These are phyloP conservation scores for Plicaturopsis crispa DNA, from an alignment of 768 basidiomycete species.

Conservation along the genomic window DNA sequence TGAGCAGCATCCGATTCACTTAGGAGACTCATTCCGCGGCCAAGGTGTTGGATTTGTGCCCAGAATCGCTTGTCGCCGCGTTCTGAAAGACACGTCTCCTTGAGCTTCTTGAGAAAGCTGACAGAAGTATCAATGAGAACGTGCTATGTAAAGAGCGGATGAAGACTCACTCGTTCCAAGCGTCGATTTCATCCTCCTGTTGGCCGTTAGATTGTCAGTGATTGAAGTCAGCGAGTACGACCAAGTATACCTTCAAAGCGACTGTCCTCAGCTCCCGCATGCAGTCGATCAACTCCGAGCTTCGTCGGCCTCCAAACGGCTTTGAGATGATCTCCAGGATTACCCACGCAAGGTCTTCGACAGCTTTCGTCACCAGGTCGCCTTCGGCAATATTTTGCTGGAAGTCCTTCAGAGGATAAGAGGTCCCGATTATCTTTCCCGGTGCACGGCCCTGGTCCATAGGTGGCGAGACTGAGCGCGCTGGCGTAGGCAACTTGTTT, in stretches of 20 bases:
- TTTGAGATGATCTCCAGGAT: slow-evolving; percentile 61
- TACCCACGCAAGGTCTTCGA: slow-evolving; percentile 69
- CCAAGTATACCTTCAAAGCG: slow-evolving; percentile 57
- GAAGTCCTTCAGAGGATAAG: slow-evolving; percentile 75
- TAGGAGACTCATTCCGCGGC: slow-evolving; percentile 54
- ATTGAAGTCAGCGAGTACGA: slow-evolving; percentile 1
- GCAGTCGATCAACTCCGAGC: slow-evolving; percentile 67
- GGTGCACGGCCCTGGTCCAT: slow-evolving; percentile 48
- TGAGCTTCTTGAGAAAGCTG: slow-evolving; percentile 60
- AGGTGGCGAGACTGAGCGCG: slow-evolving; percentile 36
- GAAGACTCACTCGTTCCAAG: slow-evolving; percentile 63
- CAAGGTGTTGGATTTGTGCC: slow-evolving; percentile 43
- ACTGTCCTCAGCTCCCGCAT: slow-evolving; percentile 59
- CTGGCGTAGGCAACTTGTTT: slow-evolving; percentile 43
- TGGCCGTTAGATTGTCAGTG: neutral
- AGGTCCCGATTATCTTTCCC: slow-evolving; percentile 70
- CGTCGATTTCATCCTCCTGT: slow-evolving; percentile 77
- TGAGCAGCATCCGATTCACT: slow-evolving; percentile 51
- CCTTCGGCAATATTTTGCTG: slow-evolving; percentile 58
- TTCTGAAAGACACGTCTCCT: slow-evolving; percentile 40
- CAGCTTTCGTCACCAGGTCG: slow-evolving; percentile 79
- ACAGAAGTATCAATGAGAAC: slow-evolving; percentile 1
- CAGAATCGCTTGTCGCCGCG: slow-evolving; percentile 68
- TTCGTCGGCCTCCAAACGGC: slow-evolving; percentile 66
- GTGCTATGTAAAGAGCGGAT: slow-evolving; percentile 1